Evolutionary conservation across 257 asterid genomes (phyloP).

Genomic region (Solanum gandarillasii): DNA sequence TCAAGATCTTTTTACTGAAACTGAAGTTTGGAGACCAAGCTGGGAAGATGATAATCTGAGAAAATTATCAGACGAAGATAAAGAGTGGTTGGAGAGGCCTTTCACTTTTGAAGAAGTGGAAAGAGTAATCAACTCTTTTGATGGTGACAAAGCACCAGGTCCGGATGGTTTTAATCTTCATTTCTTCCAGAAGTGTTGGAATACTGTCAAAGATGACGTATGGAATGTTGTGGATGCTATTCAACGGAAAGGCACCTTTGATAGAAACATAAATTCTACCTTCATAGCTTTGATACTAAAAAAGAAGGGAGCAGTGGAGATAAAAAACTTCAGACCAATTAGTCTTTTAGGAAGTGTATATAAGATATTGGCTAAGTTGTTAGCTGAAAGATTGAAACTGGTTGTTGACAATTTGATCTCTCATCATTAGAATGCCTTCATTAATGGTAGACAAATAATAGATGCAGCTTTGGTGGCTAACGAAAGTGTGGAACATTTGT

Average conservation of each 20-base stretch:
- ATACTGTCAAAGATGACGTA: background rate
- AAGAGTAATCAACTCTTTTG: background rate
- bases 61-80: background rate
- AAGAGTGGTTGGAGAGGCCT: background rate
- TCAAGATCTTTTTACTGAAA: background rate
- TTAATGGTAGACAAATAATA: background rate
- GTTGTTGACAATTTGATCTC: background rate
- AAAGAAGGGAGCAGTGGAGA: background rate
- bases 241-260: background rate
- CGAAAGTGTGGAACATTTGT: background rate
- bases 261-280: background rate
- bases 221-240: background rate
- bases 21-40: background rate
- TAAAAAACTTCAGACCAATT: background rate
- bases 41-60: background rate
- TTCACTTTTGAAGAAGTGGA: background rate
- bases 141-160: background rate
- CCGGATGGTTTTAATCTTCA: background rate
- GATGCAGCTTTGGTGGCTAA: background rate
- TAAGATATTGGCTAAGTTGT: background rate
- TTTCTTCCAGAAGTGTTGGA: background rate
- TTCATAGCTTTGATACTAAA: background rate
- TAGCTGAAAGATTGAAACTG: background rate
- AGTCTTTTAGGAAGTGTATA: background rate
- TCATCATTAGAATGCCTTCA: background rate